Base-by-base conservation (phyloP, 352 stramenopile species). In the Vaucheria bursata region DNA sequence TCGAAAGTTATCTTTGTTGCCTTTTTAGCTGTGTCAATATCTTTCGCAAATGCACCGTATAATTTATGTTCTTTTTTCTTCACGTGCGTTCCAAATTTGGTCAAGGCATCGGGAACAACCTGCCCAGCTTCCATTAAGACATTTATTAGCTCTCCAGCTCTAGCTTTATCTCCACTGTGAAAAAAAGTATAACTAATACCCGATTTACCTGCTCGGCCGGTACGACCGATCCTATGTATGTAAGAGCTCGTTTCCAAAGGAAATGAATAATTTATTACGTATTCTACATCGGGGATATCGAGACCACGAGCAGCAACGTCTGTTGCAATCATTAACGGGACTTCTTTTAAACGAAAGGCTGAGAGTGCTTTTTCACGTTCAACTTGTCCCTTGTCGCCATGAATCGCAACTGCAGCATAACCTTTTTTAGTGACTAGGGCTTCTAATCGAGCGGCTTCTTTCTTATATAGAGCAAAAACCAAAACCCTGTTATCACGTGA, bases 21-120 rank as follows among this genome's bases (percentile, higher is more conserved):
- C 85, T 98, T 97, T 86, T 98, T 98, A 76, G 74, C 88, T 84
- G 94, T 91, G 82, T 95, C 91, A 45, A 94, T 91, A 76, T 93
- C 90, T 84, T 95, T 97, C 59, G 97, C 97, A 86, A 94, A 94
- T 66, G 93, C 96, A 65, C 96, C 96, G 83, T 99, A 99, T 25
- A 98, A 85, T 83, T 98, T 98, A 90, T 98, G 94, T 85, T 98
- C 93, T 91, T 99, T 99, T 89, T 98, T 98, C 88, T 99, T 99
- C 66, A 98, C 97, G 37, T 97, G 96, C 76, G 94, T 98, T 77
- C 95, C 95, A 86, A 98, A 99, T 84, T 97, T 97, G 82, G 95
- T 91, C 38, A 99, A 86, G 64, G 94, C 94, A 33, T 92, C 88
- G 0, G 95, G 95, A 74, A 98, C 90, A 32, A 88, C 73, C 83